Evolutionary conservation across 108 stramenopile genomes (phyloP).

Genomic region (Craspedostauros australis): DNA sequence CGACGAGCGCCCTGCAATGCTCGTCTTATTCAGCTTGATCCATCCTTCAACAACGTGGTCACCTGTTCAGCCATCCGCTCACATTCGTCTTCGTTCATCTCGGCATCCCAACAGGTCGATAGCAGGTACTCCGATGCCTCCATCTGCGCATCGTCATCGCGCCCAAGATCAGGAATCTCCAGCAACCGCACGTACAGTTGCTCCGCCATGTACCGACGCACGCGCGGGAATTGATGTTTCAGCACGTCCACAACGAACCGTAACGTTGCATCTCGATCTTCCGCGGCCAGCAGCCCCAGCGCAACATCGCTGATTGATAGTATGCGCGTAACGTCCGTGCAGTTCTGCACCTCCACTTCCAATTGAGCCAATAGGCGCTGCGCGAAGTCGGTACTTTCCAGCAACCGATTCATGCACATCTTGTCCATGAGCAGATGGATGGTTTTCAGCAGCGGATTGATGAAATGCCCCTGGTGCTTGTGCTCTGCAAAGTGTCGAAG

Average conservation of each 20-base stretch:
- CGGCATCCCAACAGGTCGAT: too few species aligned
- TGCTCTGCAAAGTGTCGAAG: constrained; percentile 30
- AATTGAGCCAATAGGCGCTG: constrained; percentile 36
- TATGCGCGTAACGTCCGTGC: constrained; percentile 69
- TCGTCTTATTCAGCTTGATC: too few species aligned
- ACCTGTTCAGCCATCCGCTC: too few species aligned
- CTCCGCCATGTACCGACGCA: constrained; percentile 80
- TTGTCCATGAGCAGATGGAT: constrained; percentile 65
- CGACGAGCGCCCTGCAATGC: too few species aligned
- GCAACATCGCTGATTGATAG: constrained; percentile 53
- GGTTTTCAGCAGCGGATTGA: constrained; percentile 72
- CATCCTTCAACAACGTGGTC: too few species aligned
- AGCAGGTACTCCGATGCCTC: too few species aligned
- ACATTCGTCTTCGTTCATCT: too few species aligned
- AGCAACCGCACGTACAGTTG: constrained; percentile 78
- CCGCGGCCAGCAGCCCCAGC: constrained; percentile 35
- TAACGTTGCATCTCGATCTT: constrained; percentile 4
- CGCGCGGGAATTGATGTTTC: constrained; percentile 82
- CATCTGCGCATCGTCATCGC: too few species aligned
- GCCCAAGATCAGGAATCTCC: constrained; percentile 31
- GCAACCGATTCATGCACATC: constrained; percentile 49
- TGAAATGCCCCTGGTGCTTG: constrained; percentile 50
- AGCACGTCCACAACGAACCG: constrained; percentile 30
- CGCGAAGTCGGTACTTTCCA: constrained; percentile 32
- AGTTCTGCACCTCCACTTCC: constrained; percentile 44